Conservation (phyloP, 441 rosid species). For the Arabidopsis lyrata region DNA sequence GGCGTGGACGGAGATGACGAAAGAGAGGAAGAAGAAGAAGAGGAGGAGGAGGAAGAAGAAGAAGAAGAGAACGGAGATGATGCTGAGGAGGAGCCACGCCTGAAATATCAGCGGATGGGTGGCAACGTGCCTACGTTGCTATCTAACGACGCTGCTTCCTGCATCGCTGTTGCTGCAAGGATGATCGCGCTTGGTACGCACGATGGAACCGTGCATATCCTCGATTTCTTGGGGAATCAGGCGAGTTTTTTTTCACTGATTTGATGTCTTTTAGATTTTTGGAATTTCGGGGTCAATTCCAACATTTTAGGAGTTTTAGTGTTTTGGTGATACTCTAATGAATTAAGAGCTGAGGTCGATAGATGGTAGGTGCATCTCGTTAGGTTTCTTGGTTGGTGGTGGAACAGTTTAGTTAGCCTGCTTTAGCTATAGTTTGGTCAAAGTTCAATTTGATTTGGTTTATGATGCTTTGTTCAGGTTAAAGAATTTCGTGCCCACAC, state of each 20-base stretch:
- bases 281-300: slow-evolving; percentile 13
- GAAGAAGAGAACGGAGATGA: slow-evolving; percentile 70
- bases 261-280: background rate
- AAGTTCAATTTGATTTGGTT: background rate
- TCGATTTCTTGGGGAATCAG: slow-evolving; percentile 98
- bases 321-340: background rate
- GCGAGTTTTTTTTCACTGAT: slow-evolving; percentile 39
- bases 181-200: slow-evolving; percentile 98
- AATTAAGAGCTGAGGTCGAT: slow-evolving; percentile 8
- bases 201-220: slow-evolving; percentile 88
- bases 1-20: slow-evolving; percentile 96
- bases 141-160: slow-evolving; percentile 88
- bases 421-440: slow-evolving; percentile 15
- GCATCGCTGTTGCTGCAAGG: slow-evolving; percentile 89
- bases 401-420: slow-evolving; percentile 17
- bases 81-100: slow-evolving; percentile 91
- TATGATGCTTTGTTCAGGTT: slow-evolving; percentile 59
- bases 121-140: slow-evolving; percentile 87
- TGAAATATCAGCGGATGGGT: slow-evolving; percentile 98
- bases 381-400: slow-evolving; percentile 12
- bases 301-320: background rate
- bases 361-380: slow-evolving; percentile 1
- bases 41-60: slow-evolving; percentile 57
- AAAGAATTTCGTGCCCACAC: slow-evolving; percentile 82
- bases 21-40: slow-evolving; percentile 62